phyloP scores from a whole-genome alignment of 2,329 filamentous ascomycete species.

The Hortaea sp. region DNA sequence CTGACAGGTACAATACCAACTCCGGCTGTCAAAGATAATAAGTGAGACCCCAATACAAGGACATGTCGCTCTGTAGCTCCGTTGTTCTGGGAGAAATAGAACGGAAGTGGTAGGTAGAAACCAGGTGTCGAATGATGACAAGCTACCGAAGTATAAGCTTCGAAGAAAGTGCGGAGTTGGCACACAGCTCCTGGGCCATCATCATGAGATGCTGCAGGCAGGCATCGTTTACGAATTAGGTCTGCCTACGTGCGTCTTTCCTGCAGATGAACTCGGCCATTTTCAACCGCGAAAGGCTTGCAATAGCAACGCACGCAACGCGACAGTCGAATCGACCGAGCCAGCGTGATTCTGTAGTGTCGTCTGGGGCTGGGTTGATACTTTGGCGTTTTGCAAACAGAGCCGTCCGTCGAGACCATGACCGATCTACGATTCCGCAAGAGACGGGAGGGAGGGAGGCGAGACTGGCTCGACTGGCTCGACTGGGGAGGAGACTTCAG shows the following conservation, averaged over 20 bases:
- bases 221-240: background rate
- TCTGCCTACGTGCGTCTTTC: background rate
- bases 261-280: background rate
- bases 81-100: background rate
- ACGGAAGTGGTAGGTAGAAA: background rate
- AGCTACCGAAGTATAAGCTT: background rate
- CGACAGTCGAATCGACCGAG: too few relatives aligned
- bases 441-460: too few relatives aligned
- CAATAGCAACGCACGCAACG: too few relatives aligned
- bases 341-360: too few relatives aligned
- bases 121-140: background rate
- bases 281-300: background rate
- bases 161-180: background rate
- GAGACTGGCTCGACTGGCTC: too few relatives aligned
- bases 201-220: background rate
- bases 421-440: too few relatives aligned
- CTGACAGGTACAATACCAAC: background rate
- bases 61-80: too few relatives aligned
- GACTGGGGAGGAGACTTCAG: too few relatives aligned
- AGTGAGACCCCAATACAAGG: background rate
- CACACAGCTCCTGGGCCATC: background rate
- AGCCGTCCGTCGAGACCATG: too few relatives aligned
- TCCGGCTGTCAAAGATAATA: background rate
- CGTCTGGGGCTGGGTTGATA: too few relatives aligned
- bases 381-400: too few relatives aligned